Conservation (phyloP, 805 yeast genomes). For the Starmera pachycereana region DNA sequence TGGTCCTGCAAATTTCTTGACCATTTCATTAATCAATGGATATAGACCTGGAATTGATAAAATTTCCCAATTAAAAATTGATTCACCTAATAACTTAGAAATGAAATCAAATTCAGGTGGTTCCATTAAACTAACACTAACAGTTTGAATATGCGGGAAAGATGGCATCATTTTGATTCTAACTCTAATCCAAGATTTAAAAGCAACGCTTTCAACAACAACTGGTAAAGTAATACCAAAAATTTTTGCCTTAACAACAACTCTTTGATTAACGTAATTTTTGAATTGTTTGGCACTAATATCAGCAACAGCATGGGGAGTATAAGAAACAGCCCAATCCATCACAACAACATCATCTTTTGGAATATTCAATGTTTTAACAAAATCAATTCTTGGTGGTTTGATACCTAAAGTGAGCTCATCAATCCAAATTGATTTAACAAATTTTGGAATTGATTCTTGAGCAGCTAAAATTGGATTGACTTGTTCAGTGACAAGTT, state of each 20-base stretch:
- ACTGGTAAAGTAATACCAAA: slow-evolving; percentile 81
- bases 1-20: slow-evolving; percentile 80
- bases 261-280: slow-evolving; percentile 73
- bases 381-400: slow-evolving; percentile 88
- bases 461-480: slow-evolving; percentile 75
- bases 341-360: slow-evolving; percentile 87
- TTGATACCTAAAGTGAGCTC: slow-evolving; percentile 89
- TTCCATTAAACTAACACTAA: slow-evolving; percentile 74
- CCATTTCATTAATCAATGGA: slow-evolving; percentile 75
- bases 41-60: slow-evolving; percentile 81
- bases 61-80: slow-evolving; percentile 79
- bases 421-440: slow-evolving; percentile 78
- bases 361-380: slow-evolving; percentile 85
- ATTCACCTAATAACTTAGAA: slow-evolving; percentile 63
- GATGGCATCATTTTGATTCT: slow-evolving; percentile 82
- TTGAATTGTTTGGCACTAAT: slow-evolving; percentile 76
- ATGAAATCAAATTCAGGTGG: slow-evolving; percentile 86
- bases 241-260: slow-evolving; percentile 66
- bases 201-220: slow-evolving; percentile 68
- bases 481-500: slow-evolving; percentile 74
- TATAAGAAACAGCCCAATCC: slow-evolving; percentile 93
- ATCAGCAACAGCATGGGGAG: slow-evolving; percentile 85
- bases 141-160: slow-evolving; percentile 90
- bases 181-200: slow-evolving; percentile 64
- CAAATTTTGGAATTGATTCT: slow-evolving; percentile 67